Evolutionary conservation across 2,329 filamentous ascomycete species (phyloP), one percentile per base, ranked within the genome.

Genomic region (Chaetomium globosum): DNA sequence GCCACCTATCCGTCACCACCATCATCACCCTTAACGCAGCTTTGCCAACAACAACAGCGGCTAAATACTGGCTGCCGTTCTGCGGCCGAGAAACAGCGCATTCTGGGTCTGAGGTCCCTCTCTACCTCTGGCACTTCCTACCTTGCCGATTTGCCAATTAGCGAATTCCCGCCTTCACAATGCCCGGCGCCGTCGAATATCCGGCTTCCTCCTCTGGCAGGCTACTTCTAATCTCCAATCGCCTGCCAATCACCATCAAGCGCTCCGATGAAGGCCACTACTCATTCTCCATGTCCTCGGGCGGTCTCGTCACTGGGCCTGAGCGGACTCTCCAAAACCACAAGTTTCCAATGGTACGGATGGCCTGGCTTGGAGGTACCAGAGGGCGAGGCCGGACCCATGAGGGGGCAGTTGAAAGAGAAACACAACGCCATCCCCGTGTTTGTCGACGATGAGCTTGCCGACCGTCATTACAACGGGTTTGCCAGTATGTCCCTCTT

Each of bases 341-440:
- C 92, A 30, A 94, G 89, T 71, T 98, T 98, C 79, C 91, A 95
- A 78, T 99, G 95, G 95, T 98, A 98, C 79, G 95, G 95, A 71
- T 98, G 95, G 94, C 93, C 95, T 0, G 95, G 95, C 46, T 80
- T 97, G 57, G 92, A 98, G 77, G 88, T 98, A 4, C 94, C 94
- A 48, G 91, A 96, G 69, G 85, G 87, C 63, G 94, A 98, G 77
- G 85, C 91, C 52, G 82, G 85, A 2, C 83, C 84, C 63, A 88
- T 99, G 77, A 89, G 87, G 74, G 83, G 89, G 74, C 87, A 90
- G 69, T 81, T 98, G 74, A 91, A 92, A 79, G 88, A 95, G 26
- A 90, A 97, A 73, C 93, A 96, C 78, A 89, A 90, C 71, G 93
- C 94, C 8, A 87, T 96, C 49, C 94, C 95, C 1, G 90, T 99